Evolutionary conservation across 345 rosid genomes (phyloP), one percentile per base, ranked within the genome.

Genomic region (Murraya koenigii): DNA sequence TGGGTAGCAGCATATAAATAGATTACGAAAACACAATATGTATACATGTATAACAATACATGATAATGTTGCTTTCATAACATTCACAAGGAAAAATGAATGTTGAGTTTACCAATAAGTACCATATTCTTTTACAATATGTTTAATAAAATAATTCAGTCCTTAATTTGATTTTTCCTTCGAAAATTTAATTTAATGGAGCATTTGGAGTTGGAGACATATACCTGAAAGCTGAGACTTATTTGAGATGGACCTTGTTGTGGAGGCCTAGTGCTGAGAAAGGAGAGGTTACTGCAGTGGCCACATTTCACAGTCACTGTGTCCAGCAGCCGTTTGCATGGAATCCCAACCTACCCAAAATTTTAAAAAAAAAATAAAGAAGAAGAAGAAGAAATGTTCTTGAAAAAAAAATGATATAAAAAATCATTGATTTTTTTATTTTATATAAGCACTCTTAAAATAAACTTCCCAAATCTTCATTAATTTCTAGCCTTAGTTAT

Each of bases 261-360:
- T 49, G 97, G 95, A 87, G 97, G 90, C 64, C 91, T 89, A 28
- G 97, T 85, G 89, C 92, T 88, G 75, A 96, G 98, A 79, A 92
- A 94, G 17, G 98, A 92, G 55, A 96, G 93, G 85, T 94, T 91
- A 76, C 98, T 90, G 81, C 97, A 94, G 77, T 96, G 99, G 1
- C 98, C 99, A 47, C 99, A 96, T 81, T 94, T 96, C 86, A 96
- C 99, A 6, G 98, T 94, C 83, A 92, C 97, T 6, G 98, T 92
- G 69, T 94, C 98, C 77, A 94, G 86, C 93, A 89, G 75, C 78
- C 94, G 79, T 86, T 92, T 94, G 92, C 89, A 76, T 79, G 99
- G 99, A 81, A 96, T 91, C 77, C 97, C 97, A 33, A 96, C 99
- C 99, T 95, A 81, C 3, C 77, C 66, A 67, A 75, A 17, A 66